Evolutionary conservation across 2,329 filamentous ascomycete species (phyloP).

Genomic region (Aulographum hederae): DNA sequence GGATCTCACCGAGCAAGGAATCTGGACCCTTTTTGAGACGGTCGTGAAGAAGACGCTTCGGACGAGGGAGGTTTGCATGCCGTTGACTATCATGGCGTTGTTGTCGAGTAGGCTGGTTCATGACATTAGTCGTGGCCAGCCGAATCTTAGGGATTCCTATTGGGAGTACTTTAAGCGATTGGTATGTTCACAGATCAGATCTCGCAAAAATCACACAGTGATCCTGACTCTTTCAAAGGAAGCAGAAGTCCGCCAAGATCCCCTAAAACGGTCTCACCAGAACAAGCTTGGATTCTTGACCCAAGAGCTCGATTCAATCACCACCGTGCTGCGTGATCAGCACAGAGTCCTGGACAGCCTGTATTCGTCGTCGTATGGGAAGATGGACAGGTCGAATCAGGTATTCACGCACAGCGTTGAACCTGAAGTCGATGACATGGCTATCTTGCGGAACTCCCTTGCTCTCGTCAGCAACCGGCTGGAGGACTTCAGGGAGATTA

Average conservation of each 20-base stretch:
- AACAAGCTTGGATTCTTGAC: conserved; percentile 1
- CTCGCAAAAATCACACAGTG: not conserved
- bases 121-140: not conserved
- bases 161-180: not conserved
- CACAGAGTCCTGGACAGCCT: conserved; percentile 1
- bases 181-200: not conserved
- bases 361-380: no score
- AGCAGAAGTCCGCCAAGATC: conserved; percentile 1
- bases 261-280: conserved; percentile 1
- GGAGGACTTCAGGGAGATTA: not conserved
- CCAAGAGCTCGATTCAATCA: conserved; percentile 1
- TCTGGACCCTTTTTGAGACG: not conserved
- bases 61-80: not conserved
- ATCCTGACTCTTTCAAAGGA: not conserved
- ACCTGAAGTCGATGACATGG: not conserved
- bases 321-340: not conserved
- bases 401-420: not conserved
- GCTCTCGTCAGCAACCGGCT: not conserved
- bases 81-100: not conserved
- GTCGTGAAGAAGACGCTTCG: not conserved
- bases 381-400: no score
- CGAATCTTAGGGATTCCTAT: not conserved
- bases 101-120: not conserved
- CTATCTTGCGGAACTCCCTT: not conserved
- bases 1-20: not conserved